phyloP scores from a whole-genome alignment of 805 yeast genomes.

The Huiozyma sinensis region DNA sequence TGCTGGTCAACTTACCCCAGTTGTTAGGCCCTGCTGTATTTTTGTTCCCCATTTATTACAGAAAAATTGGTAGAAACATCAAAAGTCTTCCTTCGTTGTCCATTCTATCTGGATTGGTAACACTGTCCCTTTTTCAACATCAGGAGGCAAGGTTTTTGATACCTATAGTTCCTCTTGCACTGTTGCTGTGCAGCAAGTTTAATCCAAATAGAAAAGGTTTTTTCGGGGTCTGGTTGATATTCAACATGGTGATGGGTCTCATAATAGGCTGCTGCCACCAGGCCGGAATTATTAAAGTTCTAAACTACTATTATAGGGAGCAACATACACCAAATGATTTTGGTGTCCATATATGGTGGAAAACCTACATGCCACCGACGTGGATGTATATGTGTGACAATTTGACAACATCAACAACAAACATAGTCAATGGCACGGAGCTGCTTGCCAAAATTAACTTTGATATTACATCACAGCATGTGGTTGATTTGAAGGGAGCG shows the following conservation, averaged over 20 bases:
- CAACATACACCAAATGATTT: not conserved
- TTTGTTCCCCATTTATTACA: constrained; percentile 26
- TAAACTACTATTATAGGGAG: constrained; percentile 13
- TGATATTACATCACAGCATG: constrained; percentile 11
- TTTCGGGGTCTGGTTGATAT: constrained; percentile 43
- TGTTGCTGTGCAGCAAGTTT: not conserved
- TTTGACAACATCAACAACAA: constrained; percentile 17
- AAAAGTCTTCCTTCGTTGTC: constrained; percentile 44
- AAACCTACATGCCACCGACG: constrained; percentile 86
- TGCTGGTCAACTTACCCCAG: constrained; percentile 66
- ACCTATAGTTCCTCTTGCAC: constrained; percentile 60
- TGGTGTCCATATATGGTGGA: constrained; percentile 71
- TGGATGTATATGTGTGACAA: constrained; percentile 47
- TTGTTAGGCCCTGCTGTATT: constrained; percentile 64
- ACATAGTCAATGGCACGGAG: constrained; percentile 14
- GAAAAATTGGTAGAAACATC: constrained; percentile 7
- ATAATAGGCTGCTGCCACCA: constrained; percentile 82
- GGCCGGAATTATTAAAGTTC: constrained; percentile 73
- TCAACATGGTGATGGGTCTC: constrained; percentile 48
- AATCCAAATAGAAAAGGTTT: no score
- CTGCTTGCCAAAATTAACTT: constrained; percentile 11
- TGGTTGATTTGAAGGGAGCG: constrained; percentile 40
- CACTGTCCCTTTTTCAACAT: constrained; percentile 71
- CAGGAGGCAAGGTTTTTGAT: constrained; percentile 85
- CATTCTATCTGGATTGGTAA: constrained; percentile 46